Percentiles rank a stretch among this genome's conserved stretches.
phyloP scores from a whole-genome alignment of 805 yeast genomes.

The Yarrowia alimentaria region DNA sequence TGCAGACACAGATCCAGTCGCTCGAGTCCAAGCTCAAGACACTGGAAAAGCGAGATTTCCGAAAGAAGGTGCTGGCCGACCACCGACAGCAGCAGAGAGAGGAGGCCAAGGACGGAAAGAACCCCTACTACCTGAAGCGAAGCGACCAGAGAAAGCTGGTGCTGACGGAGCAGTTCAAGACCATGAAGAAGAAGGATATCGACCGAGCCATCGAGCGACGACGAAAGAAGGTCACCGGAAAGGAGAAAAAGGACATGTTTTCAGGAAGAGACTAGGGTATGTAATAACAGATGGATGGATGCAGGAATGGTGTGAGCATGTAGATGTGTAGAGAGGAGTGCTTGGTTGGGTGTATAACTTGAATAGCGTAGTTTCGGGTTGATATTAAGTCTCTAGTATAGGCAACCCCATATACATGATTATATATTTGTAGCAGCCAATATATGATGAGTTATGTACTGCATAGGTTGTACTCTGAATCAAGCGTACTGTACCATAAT shows the following conservation, averaged over 20 bases:
- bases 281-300: too few relatives aligned
- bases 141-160: constrained; percentile 42
- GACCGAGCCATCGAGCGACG: constrained; percentile 39
- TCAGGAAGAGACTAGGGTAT: background rate
- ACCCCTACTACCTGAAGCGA: constrained; percentile 49
- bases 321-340: too few relatives aligned
- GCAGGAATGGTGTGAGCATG: too few relatives aligned
- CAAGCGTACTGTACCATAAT: too few relatives aligned
- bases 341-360: too few relatives aligned
- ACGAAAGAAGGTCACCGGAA: constrained; percentile 42
- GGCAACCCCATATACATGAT: too few relatives aligned
- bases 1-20: constrained; percentile 39
- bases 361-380: too few relatives aligned
- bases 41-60: constrained; percentile 71
- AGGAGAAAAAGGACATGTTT: constrained; percentile 41
- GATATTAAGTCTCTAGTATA: too few relatives aligned
- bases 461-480: too few relatives aligned
- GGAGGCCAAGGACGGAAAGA: constrained; percentile 70
- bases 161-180: constrained; percentile 40
- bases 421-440: too few relatives aligned
- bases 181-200: constrained; percentile 42
- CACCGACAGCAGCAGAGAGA: constrained; percentile 80
- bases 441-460: too few relatives aligned
- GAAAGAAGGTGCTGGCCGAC: constrained; percentile 59
- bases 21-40: constrained; percentile 51